phyloP scores from a whole-genome alignment of 805 yeast species.

The Candida adriatica region DNA sequence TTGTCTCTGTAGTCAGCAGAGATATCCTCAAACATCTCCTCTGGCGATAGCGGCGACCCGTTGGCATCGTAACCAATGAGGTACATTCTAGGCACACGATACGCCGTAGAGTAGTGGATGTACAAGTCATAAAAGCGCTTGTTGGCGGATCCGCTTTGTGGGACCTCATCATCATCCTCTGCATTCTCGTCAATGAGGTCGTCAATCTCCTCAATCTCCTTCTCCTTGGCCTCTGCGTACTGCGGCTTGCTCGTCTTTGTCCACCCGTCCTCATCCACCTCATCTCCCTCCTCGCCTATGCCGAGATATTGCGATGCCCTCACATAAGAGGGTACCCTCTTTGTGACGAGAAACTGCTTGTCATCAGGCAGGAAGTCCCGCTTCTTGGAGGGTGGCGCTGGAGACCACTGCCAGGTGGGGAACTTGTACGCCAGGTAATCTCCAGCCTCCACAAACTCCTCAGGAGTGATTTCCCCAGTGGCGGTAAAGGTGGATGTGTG shows the following conservation, averaged over 20 bases:
- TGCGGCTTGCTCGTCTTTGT: constrained; percentile 31
- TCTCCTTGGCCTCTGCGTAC: constrained; percentile 10
- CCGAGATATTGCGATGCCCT: constrained; percentile 54
- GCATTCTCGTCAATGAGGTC: constrained; percentile 36
- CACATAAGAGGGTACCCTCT: constrained; percentile 80
- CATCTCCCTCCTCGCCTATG: constrained; percentile 33
- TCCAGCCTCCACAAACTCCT: constrained; percentile 91
- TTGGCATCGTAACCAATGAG: constrained; percentile 78
- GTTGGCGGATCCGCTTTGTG: constrained; percentile 30
- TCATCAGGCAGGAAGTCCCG: constrained; percentile 76
- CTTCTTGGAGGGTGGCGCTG: constrained; percentile 44
- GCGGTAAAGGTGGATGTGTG: constrained; percentile 78
- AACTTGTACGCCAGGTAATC: constrained; percentile 86
- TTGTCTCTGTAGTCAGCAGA: constrained; percentile 87
- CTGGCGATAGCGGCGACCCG: constrained; percentile 82
- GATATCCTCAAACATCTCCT: constrained; percentile 92
- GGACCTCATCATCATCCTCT: constrained; percentile 30
- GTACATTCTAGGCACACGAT: constrained; percentile 92
- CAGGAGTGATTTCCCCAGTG: constrained; percentile 94
- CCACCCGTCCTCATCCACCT: constrained; percentile 51
- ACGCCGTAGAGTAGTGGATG: constrained; percentile 89
- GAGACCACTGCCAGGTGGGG: constrained; percentile 95
- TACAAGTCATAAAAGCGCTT: constrained; percentile 80
- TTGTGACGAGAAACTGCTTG: constrained; percentile 82
- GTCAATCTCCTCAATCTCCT: constrained; percentile 36